Evolutionary conservation across 2,329 filamentous ascomycete genomes (phyloP).

Genomic region (Alternaria ethzedia): DNA sequence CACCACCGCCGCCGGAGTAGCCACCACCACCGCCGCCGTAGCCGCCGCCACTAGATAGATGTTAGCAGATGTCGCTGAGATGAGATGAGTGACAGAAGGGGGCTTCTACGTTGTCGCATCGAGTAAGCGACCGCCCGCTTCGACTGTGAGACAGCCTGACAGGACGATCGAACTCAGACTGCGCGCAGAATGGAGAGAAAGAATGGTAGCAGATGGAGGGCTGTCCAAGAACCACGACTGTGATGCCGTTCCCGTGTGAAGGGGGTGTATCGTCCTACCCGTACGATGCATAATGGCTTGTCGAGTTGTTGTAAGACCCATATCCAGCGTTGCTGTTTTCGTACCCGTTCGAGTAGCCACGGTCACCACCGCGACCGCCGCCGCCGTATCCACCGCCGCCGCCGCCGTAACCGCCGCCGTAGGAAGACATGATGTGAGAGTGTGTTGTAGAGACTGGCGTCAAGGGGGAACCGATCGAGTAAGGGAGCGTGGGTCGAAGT

Average conservation of each 20-base stretch:
- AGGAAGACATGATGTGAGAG: slow-evolving; percentile 71
- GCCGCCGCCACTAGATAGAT: slow-evolving; percentile 31
- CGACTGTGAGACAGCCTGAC: slow-evolving; percentile 28
- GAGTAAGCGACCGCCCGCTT: slow-evolving; percentile 33
- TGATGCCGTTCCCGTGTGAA: slow-evolving; percentile 49
- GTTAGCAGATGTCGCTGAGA: slow-evolving; percentile 30
- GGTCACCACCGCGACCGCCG: slow-evolving; percentile 55
- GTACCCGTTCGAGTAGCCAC: slow-evolving; percentile 63
- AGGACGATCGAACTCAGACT: slow-evolving; percentile 32
- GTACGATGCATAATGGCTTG: slow-evolving; percentile 53
- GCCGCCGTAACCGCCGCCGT: slow-evolving; percentile 59
- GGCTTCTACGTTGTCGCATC: slow-evolving; percentile 40
- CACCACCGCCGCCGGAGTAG: slow-evolving; percentile 41
- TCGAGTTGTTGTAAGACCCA: slow-evolving; percentile 54
- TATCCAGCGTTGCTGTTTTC: slow-evolving; percentile 52
- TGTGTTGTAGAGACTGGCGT: slow-evolving; percentile 44
- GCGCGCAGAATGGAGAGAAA: slow-evolving; percentile 39
- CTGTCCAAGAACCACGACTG: slow-evolving; percentile 43
- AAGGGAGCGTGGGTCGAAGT: slow-evolving; percentile 30
- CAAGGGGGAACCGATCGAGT: slow-evolving; percentile 25
- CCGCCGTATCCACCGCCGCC: slow-evolving; percentile 58
- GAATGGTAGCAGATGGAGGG: slow-evolving; percentile 39
- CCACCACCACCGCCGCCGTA: slow-evolving; percentile 64
- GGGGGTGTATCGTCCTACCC: slow-evolving; percentile 51
- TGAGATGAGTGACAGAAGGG: slow-evolving; percentile 19